phyloP scores from a whole-genome alignment of 2,329 filamentous ascomycete genomes.

The Aspergillus sp. region DNA sequence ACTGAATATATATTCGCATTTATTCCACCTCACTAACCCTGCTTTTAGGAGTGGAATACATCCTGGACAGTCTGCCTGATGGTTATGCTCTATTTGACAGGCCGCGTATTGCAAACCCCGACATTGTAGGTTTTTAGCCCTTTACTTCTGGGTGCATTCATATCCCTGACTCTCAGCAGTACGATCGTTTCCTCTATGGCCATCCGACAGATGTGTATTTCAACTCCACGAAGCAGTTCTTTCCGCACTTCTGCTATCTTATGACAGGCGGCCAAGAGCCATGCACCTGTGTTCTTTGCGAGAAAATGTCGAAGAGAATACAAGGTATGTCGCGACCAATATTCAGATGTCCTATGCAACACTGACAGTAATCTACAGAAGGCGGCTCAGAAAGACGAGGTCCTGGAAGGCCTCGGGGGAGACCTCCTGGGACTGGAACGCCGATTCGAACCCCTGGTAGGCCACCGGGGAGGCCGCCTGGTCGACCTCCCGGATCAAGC shows the following conservation, averaged over 20 bases:
- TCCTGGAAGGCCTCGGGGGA: not conserved
- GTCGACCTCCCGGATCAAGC: conserved; percentile 14
- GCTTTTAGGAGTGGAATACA: conserved; percentile 48
- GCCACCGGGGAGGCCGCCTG: conserved; percentile 1
- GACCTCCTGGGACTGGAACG: conserved; percentile 6
- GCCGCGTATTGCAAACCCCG: conserved; percentile 43
- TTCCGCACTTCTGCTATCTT: conserved; percentile 59
- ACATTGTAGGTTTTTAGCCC: conserved; percentile 30
- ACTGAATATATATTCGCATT: not conserved
- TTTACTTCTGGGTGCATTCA: not conserved
- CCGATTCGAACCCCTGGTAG: not conserved
- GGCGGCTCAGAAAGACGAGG: conserved; percentile 6
- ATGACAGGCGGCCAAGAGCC: conserved; percentile 51
- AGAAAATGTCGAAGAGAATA: conserved; percentile 19
- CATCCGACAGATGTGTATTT: conserved; percentile 56
- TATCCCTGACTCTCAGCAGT: conserved; percentile 28
- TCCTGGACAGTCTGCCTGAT: conserved; percentile 55
- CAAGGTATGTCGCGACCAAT: conserved; percentile 10
- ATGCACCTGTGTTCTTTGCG: conserved; percentile 56
- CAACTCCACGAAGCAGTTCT: conserved; percentile 58
- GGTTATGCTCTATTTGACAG: conserved; percentile 58
- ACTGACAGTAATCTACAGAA: not conserved
- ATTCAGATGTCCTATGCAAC: not conserved
- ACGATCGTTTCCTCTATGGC: conserved; percentile 60
- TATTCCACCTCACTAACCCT: not conserved